Conservation (phyloP, 2,329 filamentous ascomycete genomes). For the Mycocentrospora acerina region DNA sequence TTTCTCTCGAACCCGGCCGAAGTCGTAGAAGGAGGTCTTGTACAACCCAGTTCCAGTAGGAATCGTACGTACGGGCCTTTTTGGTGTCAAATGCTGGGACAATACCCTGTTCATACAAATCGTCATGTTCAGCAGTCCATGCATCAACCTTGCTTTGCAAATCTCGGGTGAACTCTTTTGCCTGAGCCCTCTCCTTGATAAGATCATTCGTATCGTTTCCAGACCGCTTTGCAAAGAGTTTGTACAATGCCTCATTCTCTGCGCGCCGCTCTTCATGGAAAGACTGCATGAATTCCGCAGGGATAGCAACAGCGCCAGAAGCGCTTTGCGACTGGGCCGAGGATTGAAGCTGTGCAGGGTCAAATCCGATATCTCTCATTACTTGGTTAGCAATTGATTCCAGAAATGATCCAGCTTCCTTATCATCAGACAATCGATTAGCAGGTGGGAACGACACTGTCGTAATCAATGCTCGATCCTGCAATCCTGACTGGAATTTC, state of each 20-base stretch:
- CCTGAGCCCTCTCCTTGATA: slow-evolving; percentile 7
- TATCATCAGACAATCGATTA: slow-evolving; percentile 9
- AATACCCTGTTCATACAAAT: slow-evolving; percentile 17
- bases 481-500: slow-evolving; percentile 10
- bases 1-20: too few relatives aligned
- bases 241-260: too few relatives aligned
- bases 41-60: slow-evolving; percentile 21
- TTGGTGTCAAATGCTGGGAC: slow-evolving; percentile 14
- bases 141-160: slow-evolving; percentile 17
- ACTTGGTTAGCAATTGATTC: too few relatives aligned
- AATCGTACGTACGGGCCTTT: slow-evolving; percentile 18
- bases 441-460: slow-evolving; percentile 9
- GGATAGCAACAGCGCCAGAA: too few relatives aligned
- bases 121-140: slow-evolving; percentile 17
- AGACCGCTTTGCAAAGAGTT: slow-evolving; percentile 12
- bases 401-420: too few relatives aligned
- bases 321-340: too few relatives aligned
- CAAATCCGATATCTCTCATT: too few relatives aligned
- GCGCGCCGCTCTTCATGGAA: too few relatives aligned
- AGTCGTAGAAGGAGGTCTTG: too few relatives aligned
- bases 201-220: slow-evolving; percentile 10
- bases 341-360: too few relatives aligned
- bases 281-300: too few relatives aligned
- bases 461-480: slow-evolving; percentile 14
- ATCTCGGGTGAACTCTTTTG: slow-evolving; percentile 11